These are phyloP conservation scores for Endoconidiophora polonica DNA, from an alignment of 2,329 filamentous ascomycete species.

Conservation along the genomic window DNA sequence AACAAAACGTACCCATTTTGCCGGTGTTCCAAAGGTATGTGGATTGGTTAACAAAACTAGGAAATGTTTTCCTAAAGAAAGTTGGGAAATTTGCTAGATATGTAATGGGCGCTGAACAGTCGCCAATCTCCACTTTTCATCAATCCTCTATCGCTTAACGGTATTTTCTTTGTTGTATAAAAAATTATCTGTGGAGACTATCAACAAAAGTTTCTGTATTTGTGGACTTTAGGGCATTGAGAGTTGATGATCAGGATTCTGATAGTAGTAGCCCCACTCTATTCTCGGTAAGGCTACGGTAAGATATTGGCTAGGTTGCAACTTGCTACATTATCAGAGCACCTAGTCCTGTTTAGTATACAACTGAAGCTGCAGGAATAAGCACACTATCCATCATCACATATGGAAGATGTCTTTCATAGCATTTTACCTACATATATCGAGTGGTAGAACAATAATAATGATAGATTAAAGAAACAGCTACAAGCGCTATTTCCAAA, in stretches of 20 bases:
- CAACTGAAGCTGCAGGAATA: too few species aligned
- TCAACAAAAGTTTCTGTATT: constrained; percentile 3
- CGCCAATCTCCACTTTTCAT: too few species aligned
- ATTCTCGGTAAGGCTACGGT: constrained; percentile 3
- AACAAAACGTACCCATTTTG: constrained; percentile 14
- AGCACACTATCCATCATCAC: too few species aligned
- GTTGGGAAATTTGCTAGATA: background rate
- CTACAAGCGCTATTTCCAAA: too few species aligned
- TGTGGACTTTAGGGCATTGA: constrained; percentile 12
- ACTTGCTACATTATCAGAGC: background rate
- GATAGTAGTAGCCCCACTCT: background rate
- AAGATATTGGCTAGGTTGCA: background rate
- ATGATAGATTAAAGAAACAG: too few species aligned
- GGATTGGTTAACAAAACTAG: constrained; percentile 8
- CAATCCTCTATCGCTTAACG: too few species aligned
- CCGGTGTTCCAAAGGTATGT: constrained; percentile 12
- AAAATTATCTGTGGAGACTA: constrained; percentile 1
- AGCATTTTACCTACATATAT: too few species aligned
- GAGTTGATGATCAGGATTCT: background rate
- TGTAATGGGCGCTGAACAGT: background rate
- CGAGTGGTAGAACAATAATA: too few species aligned
- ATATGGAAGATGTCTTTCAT: too few species aligned
- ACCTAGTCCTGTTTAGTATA: background rate
- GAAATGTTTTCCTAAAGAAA: background rate
- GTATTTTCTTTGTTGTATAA: background rate